Percentiles rank a stretch among this genome's conserved stretches.
Evolutionary conservation across 2,329 filamentous ascomycete species (phyloP).

Genomic region (Cercospora sp.): DNA sequence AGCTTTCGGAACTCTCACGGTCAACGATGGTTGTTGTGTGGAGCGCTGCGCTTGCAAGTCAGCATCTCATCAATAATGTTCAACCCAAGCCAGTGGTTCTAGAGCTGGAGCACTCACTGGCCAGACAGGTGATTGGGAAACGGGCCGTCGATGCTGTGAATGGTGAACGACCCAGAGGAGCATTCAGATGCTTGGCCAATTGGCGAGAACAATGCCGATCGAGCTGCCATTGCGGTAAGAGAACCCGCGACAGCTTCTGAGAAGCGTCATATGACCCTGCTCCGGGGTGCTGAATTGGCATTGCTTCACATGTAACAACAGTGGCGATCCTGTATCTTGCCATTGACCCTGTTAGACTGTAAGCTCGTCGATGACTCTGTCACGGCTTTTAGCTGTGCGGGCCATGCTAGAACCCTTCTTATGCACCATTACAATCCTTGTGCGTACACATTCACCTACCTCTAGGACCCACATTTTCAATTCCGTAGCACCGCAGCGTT

Average conservation of each 20-base stretch:
- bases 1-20: not conserved
- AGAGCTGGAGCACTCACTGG: not conserved
- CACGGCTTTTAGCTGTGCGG: not conserved
- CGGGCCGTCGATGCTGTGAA: not conserved
- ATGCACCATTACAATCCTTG: not conserved
- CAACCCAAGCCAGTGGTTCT: not conserved
- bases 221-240: not conserved
- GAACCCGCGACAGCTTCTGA: not conserved
- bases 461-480: not conserved
- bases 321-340: not conserved
- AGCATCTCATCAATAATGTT: not conserved
- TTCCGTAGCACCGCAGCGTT: not conserved
- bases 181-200: not conserved
- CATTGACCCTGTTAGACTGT: not conserved
- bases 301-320: not conserved
- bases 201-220: not conserved
- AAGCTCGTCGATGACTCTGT: not conserved
- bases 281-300: not conserved
- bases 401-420: not conserved
- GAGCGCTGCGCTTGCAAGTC: not conserved
- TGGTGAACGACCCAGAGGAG: not conserved
- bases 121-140: not conserved
- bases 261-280: not conserved
- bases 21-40: not conserved
- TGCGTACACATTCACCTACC: not conserved